These are phyloP conservation scores for Pelagophyceae sp. DNA, from an alignment of 352 stramenopile species.

Conservation along the genomic window DNA sequence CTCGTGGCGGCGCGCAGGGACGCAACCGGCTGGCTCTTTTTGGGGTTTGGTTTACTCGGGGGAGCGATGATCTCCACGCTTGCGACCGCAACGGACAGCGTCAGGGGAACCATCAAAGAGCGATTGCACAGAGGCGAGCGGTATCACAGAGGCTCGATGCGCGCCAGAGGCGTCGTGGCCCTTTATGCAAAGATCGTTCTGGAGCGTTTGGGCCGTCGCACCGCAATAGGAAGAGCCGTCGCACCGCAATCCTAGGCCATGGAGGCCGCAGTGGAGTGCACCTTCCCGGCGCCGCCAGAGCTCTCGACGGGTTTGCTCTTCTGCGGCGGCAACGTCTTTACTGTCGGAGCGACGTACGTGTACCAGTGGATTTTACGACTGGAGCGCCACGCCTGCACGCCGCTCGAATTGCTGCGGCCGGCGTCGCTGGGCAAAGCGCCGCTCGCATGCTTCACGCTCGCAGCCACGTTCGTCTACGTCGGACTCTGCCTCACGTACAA, in stretches of 20 bases:
- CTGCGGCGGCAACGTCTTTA: constrained; percentile 20
- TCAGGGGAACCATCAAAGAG: no score
- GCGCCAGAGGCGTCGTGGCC: no score
- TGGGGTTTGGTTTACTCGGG: constrained; percentile 19
- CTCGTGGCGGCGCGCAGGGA: neutral
- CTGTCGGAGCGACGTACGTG: constrained; percentile 14
- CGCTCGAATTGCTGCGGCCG: no score
- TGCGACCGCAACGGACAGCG: no score
- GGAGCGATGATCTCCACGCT: constrained; percentile 20
- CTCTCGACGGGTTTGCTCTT: constrained; percentile 24
- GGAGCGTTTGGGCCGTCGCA: constrained; percentile 21
- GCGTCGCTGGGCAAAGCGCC: neutral
- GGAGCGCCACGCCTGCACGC: neutral
- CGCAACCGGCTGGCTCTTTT: neutral
- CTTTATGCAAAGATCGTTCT: no score
- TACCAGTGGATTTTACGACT: neutral
- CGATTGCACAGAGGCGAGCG: no score
- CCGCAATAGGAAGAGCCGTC: no score
- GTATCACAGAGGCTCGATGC: no score
- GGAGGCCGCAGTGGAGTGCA: constrained; percentile 30
- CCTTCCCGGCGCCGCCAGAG: constrained; percentile 21
- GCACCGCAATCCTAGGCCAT: no score
- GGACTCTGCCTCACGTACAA: neutral
- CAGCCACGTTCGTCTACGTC: neutral
- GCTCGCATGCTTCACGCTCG: neutral